Conservation (phyloP, 495 filamentous ascomycete genomes). For the Penicillium flavigenum region DNA sequence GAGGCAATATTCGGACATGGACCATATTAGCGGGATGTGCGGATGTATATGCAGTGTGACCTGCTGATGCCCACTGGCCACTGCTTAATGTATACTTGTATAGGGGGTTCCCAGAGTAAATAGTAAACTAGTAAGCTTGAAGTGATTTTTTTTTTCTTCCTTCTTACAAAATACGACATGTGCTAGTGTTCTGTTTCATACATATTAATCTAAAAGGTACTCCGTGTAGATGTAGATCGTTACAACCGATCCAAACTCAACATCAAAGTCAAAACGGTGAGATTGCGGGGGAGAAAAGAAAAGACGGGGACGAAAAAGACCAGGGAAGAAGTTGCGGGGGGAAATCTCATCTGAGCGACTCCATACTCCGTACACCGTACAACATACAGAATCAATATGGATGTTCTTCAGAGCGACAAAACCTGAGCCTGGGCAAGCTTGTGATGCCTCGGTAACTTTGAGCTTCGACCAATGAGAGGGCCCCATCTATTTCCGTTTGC, state of each 20-base stretch:
- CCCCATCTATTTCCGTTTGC: neutral
- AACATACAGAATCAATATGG: too few species aligned
- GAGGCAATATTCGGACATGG: neutral
- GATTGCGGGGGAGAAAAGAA: slow-evolving; percentile 10
- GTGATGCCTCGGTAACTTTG: slow-evolving; percentile 26
- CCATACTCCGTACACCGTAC: too few species aligned
- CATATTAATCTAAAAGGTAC: neutral
- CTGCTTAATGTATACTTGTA: too few species aligned
- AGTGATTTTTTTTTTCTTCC: too few species aligned
- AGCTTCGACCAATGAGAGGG: slow-evolving; percentile 16
- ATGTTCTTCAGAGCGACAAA: neutral
- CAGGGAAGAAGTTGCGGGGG: neutral
- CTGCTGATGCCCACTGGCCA: too few species aligned
- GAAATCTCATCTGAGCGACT: neutral
- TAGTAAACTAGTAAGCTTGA: too few species aligned
- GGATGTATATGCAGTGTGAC: neutral
- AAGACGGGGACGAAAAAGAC: neutral
- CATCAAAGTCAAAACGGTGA: slow-evolving; percentile 1
- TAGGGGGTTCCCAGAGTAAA: too few species aligned
- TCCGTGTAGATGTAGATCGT: neutral
- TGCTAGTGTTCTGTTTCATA: neutral
- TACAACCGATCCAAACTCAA: slow-evolving; percentile 1
- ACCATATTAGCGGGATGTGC: neutral
- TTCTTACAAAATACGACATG: neutral
- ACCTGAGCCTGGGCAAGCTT: slow-evolving; percentile 4